Conservation (phyloP, 139 green algal genomes). For the Chlamydomonas sphaeroides region DNA sequence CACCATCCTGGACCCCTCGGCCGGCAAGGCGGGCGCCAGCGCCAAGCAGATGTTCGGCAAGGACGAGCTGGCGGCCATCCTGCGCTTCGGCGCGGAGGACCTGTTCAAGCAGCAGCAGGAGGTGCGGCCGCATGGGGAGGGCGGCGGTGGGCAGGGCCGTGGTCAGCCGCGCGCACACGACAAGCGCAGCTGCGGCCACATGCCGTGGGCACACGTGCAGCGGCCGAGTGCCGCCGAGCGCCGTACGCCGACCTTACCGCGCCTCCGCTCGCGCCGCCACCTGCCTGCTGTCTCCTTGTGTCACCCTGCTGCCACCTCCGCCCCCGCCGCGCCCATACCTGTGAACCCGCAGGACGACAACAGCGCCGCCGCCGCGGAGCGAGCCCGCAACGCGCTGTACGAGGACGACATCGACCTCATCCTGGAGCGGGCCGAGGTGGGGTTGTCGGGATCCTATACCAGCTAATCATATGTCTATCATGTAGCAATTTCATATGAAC, state of each 20-base stretch:
- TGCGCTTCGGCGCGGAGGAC: conserved; percentile 94
- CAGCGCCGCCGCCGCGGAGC: conserved; percentile 39
- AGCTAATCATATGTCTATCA: too few species aligned
- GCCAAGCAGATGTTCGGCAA: conserved; percentile 90
- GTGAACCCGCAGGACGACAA: conserved; percentile 20
- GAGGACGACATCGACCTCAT: conserved; percentile 94
- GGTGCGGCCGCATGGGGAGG: neutral
- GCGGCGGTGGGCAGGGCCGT: neutral
- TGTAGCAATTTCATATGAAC: too few species aligned
- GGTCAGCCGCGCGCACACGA: too few species aligned
- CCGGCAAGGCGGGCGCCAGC: conserved; percentile 9
- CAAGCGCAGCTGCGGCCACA: too few species aligned
- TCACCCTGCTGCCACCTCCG: too few species aligned
- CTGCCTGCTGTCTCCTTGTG: too few species aligned
- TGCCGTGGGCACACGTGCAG: too few species aligned
- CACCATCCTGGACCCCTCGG: conserved; percentile 76
- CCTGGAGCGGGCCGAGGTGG: conserved; percentile 90
- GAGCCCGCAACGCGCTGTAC: conserved; percentile 53
- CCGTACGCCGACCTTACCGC: too few species aligned
- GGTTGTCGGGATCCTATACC: too few species aligned
- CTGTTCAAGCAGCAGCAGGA: conserved; percentile 83
- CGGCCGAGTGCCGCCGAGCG: too few species aligned
- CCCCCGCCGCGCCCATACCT: too few species aligned
- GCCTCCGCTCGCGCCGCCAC: too few species aligned
- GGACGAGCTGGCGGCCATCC: conserved; percentile 95